These are phyloP conservation scores for Leccinum ponderosum DNA, from an alignment of 1,284 basidiomycete species.

Conservation along the genomic window DNA sequence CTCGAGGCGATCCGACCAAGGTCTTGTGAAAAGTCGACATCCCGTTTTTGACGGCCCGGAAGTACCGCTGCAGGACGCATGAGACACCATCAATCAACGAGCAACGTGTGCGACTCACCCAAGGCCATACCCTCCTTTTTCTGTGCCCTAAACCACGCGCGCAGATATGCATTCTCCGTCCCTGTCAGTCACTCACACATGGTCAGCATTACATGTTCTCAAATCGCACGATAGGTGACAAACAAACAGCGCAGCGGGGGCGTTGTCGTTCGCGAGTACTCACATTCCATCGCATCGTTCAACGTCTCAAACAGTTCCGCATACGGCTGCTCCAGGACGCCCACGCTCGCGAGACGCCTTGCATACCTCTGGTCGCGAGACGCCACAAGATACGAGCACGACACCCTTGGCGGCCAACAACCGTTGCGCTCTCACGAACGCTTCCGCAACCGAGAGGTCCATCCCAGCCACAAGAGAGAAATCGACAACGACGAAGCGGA, in stretches of 20 bases:
- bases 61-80: constrained; percentile 43
- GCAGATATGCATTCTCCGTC: constrained; percentile 88
- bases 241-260: not conserved
- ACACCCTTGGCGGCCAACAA: constrained; percentile 78
- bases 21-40: constrained; percentile 50
- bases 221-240: not conserved
- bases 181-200: constrained; percentile 44
- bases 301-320: constrained; percentile 86
- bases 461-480: constrained; percentile 86
- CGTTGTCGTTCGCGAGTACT: constrained; percentile 28
- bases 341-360: constrained; percentile 72
- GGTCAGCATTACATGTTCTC: constrained; percentile 14
- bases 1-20: constrained; percentile 71
- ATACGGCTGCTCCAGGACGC: constrained; percentile 71
- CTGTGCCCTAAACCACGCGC: constrained; percentile 70
- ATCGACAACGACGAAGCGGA: constrained; percentile 90
- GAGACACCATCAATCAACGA: not conserved
- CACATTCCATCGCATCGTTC: constrained; percentile 93
- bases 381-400: constrained; percentile 88
- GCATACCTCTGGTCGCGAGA: constrained; percentile 62
- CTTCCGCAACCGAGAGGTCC: constrained; percentile 95
- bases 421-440: constrained; percentile 90
- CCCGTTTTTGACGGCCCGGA: constrained; percentile 55
- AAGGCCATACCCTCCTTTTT: constrained; percentile 49
- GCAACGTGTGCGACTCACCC: constrained; percentile 22